phyloP scores from a whole-genome alignment of 140 eudicot species.

The Anethum foeniculum region DNA sequence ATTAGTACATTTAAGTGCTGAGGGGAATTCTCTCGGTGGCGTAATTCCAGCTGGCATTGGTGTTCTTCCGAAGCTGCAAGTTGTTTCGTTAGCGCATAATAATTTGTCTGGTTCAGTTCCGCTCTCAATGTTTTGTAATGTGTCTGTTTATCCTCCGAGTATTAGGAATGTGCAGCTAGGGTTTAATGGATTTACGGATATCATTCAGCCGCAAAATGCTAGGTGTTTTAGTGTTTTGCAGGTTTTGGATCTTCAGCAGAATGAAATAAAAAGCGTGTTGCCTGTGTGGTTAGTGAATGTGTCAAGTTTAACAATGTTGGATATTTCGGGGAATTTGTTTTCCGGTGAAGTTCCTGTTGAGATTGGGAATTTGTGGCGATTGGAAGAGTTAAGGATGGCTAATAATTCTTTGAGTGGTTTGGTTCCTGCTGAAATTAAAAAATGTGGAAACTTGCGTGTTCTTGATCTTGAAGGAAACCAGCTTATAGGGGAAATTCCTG shows the following conservation, averaged over 20 bases:
- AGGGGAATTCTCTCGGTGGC: slow-evolving; percentile 62
- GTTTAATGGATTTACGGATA: slow-evolving; percentile 52
- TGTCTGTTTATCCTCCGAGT: slow-evolving; percentile 28
- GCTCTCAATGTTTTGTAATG: slow-evolving; percentile 42
- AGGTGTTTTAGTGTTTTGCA: slow-evolving; percentile 41
- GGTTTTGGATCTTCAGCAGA: slow-evolving; percentile 57
- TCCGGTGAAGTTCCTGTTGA: slow-evolving; percentile 41
- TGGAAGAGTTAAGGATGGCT: slow-evolving; percentile 57
- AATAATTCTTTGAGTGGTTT: slow-evolving; percentile 57
- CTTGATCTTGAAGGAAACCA: slow-evolving; percentile 70
- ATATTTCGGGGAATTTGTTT: slow-evolving; percentile 70
- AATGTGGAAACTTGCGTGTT: slow-evolving; percentile 30
- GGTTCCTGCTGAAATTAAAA: slow-evolving; percentile 47
- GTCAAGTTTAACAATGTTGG: slow-evolving; percentile 43
- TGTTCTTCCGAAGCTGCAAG: slow-evolving; percentile 48
- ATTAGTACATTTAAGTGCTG: slow-evolving; percentile 62
- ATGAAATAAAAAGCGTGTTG: slow-evolving; percentile 44
- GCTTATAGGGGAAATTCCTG: slow-evolving; percentile 54
- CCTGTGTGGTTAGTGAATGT: slow-evolving; percentile 50
- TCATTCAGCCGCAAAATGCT: slow-evolving; percentile 19
- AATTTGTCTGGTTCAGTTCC: slow-evolving; percentile 57
- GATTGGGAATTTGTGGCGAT: slow-evolving; percentile 46
- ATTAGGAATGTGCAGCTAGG: slow-evolving; percentile 50
- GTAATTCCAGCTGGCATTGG: slow-evolving; percentile 56
- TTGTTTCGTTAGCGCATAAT: slow-evolving; percentile 41